Percentiles rank a stretch among this genome's conserved stretches.
Evolutionary conservation across 495 filamentous ascomycete genomes (phyloP).

Genomic region (Platismatia glauca): DNA sequence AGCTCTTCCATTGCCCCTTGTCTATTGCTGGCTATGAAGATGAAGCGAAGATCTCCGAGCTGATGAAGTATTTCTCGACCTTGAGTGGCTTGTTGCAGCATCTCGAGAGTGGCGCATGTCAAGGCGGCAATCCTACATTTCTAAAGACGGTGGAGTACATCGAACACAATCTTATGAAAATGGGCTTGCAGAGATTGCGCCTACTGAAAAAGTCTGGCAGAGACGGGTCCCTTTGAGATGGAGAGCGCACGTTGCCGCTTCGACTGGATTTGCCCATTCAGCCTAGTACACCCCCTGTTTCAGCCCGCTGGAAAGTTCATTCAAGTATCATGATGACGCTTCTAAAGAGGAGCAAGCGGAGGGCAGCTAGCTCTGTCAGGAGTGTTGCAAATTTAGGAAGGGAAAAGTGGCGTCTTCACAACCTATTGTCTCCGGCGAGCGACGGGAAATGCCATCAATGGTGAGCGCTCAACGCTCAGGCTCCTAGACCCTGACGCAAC

Average conservation of each 20-base stretch:
- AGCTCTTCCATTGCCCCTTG: slow-evolving; percentile 14
- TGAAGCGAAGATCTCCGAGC: slow-evolving; percentile 2
- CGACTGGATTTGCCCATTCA: no score
- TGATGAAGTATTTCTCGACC: slow-evolving; percentile 20
- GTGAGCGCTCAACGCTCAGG: no score
- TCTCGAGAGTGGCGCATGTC: slow-evolving; percentile 24
- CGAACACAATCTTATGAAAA: slow-evolving; percentile 19
- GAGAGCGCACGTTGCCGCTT: background rate
- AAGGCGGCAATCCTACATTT: slow-evolving; percentile 21
- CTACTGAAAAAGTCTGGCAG: slow-evolving; percentile 18
- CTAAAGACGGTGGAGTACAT: slow-evolving; percentile 21
- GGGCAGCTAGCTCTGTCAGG: no score
- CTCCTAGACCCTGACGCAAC: no score
- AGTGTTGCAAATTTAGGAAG: no score
- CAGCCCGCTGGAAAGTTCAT: no score
- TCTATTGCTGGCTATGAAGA: slow-evolving; percentile 11
- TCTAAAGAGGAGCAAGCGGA: no score
- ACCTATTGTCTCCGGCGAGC: no score
- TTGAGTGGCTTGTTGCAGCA: slow-evolving; percentile 24
- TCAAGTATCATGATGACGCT: no score
- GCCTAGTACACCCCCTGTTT: no score
- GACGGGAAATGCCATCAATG: no score
- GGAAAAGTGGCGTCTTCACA: no score
- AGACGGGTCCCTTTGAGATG: background rate
- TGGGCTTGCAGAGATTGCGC: slow-evolving; percentile 19